Conservation (phyloP, 768 basidiomycete species). For the Tephrocybe rancida region DNA sequence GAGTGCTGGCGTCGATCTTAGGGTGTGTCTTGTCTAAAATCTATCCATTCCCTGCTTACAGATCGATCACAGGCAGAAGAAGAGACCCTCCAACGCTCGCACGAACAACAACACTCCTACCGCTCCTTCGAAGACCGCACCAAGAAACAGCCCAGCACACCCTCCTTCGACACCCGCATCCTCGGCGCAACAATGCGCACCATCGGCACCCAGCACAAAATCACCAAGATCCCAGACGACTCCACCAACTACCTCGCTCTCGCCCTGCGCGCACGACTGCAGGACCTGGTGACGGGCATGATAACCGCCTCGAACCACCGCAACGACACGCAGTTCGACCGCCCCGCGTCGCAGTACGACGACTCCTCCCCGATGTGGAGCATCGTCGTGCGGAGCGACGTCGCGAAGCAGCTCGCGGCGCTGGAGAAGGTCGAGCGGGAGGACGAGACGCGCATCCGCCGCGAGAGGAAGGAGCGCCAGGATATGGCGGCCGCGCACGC, state of each 20-base stretch:
- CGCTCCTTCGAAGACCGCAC: constrained; percentile 78
- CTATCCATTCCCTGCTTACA: not conserved
- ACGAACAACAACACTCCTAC: constrained; percentile 63
- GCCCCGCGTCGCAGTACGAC: constrained; percentile 64
- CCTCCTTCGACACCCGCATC: constrained; percentile 68
- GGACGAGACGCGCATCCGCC: constrained; percentile 74
- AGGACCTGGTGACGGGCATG: constrained; percentile 70
- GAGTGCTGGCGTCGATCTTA: constrained; percentile 85
- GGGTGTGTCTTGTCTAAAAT: constrained; percentile 43
- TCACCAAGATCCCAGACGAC: constrained; percentile 69
- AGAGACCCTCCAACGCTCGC: constrained; percentile 71
- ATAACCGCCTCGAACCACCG: constrained; percentile 69
- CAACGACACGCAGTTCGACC: constrained; percentile 69
- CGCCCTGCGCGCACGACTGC: constrained; percentile 74
- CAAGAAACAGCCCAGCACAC: constrained; percentile 70
- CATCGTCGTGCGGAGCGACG: constrained; percentile 73
- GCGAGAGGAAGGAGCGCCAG: constrained; percentile 78
- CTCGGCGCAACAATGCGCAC: constrained; percentile 69
- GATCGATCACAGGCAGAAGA: constrained; percentile 70
- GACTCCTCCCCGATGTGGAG: constrained; percentile 83
- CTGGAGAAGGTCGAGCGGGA: constrained; percentile 83
- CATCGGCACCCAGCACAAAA: constrained; percentile 68
- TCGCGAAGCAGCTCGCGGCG: constrained; percentile 74
- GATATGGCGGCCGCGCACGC: constrained; percentile 75
- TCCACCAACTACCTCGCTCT: constrained; percentile 78